phyloP scores from a whole-genome alignment of 352 stramenopile species.

The Pythium aquatile region DNA sequence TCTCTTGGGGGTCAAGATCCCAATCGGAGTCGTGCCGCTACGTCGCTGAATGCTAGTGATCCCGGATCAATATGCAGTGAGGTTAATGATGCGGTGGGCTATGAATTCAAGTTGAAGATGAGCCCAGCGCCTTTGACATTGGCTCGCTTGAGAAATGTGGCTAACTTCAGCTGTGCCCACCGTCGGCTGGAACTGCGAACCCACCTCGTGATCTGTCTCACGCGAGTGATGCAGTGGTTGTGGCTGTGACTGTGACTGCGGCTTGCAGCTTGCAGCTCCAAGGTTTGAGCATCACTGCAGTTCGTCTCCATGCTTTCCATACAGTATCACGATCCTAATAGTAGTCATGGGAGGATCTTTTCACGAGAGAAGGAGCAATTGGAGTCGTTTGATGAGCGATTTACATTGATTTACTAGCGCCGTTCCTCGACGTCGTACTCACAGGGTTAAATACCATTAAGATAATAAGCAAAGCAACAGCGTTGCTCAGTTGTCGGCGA shows the following conservation, averaged over 20 bases:
- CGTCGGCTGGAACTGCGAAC: neutral
- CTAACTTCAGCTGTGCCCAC: no score
- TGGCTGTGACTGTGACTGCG: neutral
- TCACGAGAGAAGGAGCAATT: no score
- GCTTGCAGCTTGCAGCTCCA: neutral
- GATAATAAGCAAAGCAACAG: neutral
- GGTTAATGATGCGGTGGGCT: no score
- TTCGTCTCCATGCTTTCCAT: no score
- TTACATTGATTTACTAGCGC: neutral
- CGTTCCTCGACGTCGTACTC: neutral
- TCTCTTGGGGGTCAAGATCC: neutral
- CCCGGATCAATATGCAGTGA: no score
- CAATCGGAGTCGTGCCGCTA: no score
- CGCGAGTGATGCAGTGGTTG: neutral
- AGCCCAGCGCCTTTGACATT: no score
- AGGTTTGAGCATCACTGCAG: neutral
- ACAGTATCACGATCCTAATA: no score
- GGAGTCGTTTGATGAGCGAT: neutral
- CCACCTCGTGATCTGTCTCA: neutral
- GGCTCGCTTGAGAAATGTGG: no score
- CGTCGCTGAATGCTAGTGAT: no score
- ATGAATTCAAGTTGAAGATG: no score
- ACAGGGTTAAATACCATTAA: slow-evolving; percentile 1
- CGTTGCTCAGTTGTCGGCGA: slow-evolving; percentile 21
- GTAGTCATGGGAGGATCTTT: no score